Evolutionary conservation across 2,329 filamentous ascomycete species (phyloP).

Genomic region (Xenosphaeropsis pyriputrescens): DNA sequence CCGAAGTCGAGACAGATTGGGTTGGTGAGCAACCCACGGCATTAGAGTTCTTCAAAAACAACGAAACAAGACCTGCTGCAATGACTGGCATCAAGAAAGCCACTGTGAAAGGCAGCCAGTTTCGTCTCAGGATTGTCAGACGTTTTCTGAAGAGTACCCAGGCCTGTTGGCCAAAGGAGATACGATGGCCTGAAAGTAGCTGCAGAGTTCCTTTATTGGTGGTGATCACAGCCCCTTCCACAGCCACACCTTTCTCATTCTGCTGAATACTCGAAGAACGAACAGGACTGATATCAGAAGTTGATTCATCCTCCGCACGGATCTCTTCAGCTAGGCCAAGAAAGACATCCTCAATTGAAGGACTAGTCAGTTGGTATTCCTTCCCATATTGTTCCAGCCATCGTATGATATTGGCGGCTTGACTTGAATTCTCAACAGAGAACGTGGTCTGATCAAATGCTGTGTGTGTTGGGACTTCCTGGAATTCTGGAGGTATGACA

Average conservation of each 20-base stretch:
- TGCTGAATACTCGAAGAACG: conserved; percentile 1
- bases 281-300: conserved; percentile 3
- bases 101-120: conserved; percentile 60
- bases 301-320: conserved; percentile 28
- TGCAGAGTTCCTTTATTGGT: conserved; percentile 20
- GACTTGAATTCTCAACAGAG: conserved; percentile 50
- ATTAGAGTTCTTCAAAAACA: conserved; percentile 50
- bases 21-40: conserved; percentile 35
- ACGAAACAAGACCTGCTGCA: conserved; percentile 62
- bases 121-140: conserved; percentile 60
- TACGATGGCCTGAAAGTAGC: conserved; percentile 53
- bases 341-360: conserved; percentile 89
- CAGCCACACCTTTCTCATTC: conserved; percentile 15
- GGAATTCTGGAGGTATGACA: conserved; percentile 27
- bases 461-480: conserved; percentile 39
- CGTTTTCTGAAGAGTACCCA: conserved; percentile 67
- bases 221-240: conserved; percentile 1
- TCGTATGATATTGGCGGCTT: conserved; percentile 58
- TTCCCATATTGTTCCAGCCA: conserved; percentile 48
- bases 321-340: conserved; percentile 74
- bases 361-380: conserved; percentile 76
- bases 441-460: conserved; percentile 63
- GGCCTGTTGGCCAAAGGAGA: conserved; percentile 56
- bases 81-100: conserved; percentile 68
- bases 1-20: conserved; percentile 27